Conservation (phyloP, 2,329 filamentous ascomycete species). For the Phaeophleospora eucalypticola region DNA sequence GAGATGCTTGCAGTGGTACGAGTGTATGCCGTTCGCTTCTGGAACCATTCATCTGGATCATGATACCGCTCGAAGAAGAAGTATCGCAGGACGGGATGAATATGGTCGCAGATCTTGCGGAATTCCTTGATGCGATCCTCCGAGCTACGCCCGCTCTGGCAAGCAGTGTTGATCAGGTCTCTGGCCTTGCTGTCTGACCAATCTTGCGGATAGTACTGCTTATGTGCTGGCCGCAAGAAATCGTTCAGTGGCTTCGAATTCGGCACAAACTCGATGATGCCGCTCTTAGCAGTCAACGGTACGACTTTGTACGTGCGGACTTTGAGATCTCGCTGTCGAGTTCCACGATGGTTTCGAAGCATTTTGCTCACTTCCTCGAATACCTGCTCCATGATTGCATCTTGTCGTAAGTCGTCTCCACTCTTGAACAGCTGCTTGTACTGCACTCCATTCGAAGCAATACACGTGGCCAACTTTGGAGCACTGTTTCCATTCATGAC, state of each 20-base stretch:
- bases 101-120: conserved; percentile 71
- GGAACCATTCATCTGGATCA: conserved; percentile 95
- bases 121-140: conserved; percentile 71
- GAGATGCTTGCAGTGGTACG: conserved; percentile 91
- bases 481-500: conserved; percentile 88
- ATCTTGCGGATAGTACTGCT: conserved; percentile 79
- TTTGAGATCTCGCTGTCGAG: conserved; percentile 79
- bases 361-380: conserved; percentile 93
- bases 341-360: conserved; percentile 77
- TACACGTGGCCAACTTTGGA: conserved; percentile 84
- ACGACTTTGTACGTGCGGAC: conserved; percentile 97
- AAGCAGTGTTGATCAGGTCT: conserved; percentile 71
- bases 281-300: conserved; percentile 76
- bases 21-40: conserved; percentile 82
- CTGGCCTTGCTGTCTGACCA: conserved; percentile 71
- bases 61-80: conserved; percentile 96
- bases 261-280: conserved; percentile 94
- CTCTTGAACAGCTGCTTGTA: conserved; percentile 95
- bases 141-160: conserved; percentile 54
- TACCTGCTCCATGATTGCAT: conserved; percentile 98
- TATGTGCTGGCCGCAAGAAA: conserved; percentile 86
- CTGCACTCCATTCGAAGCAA: conserved; percentile 69
- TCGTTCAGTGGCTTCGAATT: conserved; percentile 90
- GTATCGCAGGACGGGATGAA: conserved; percentile 90
- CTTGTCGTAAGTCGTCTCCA: conserved; percentile 86